phyloP scores from a whole-genome alignment of 257 asterid genomes.

The Nemophila menziesii region DNA sequence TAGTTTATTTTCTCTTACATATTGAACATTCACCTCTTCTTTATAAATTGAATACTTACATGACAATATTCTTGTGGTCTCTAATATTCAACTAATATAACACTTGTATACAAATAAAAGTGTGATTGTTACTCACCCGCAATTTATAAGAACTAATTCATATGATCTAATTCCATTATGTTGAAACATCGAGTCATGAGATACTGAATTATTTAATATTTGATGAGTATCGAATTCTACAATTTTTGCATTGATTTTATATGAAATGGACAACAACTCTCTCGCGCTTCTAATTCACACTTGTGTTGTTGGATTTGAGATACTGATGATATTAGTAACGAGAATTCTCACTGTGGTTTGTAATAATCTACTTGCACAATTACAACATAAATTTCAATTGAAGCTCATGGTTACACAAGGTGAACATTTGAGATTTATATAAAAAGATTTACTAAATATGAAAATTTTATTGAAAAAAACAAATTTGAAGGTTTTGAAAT shows the following conservation, averaged over 20 bases:
- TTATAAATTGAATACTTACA: no score
- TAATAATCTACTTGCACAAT: conserved; percentile 14
- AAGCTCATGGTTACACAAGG: conserved; percentile 18
- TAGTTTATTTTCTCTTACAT: no score
- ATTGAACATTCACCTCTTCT: no score
- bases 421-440: conserved; percentile 8
- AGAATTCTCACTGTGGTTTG: conserved; percentile 11
- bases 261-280: conserved; percentile 14
- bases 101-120: no score
- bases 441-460: conserved; percentile 16
- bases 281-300: conserved; percentile 9
- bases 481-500: conserved; percentile 16
- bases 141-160: conserved; percentile 12
- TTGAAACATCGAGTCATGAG: conserved; percentile 12
- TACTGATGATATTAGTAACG: conserved; percentile 9
- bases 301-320: conserved; percentile 8
- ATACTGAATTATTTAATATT: conserved; percentile 16
- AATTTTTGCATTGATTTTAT: conserved; percentile 14
- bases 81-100: no score
- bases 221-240: conserved; percentile 17
- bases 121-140: conserved; percentile 10
- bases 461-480: no score
- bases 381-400: conserved; percentile 12
- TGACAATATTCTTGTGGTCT: no score
- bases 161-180: conserved; percentile 6